Evolutionary conservation across 192 early-diverging fungal genomes (phyloP).

Genomic region (Gamsiella multidivaricata): DNA sequence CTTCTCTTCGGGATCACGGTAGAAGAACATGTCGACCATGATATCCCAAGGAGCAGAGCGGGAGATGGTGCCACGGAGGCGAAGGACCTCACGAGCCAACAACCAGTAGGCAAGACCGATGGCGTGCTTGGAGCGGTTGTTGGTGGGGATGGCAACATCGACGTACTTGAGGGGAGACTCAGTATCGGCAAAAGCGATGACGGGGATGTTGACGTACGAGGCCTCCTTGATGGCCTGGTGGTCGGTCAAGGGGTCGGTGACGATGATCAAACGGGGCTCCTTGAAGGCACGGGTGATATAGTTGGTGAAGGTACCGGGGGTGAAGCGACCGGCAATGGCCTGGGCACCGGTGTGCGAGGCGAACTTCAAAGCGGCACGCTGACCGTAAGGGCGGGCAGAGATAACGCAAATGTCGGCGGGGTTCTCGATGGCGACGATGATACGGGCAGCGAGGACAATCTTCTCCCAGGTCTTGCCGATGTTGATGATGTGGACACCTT

Average conservation of each 20-base stretch:
- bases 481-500: constrained; percentile 98
- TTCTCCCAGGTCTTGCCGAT: constrained; percentile 99
- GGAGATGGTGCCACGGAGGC: constrained; percentile 93
- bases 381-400: constrained; percentile 96
- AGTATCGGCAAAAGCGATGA: constrained; percentile 98
- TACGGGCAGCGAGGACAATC: constrained; percentile 97
- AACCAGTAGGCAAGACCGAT: constrained; percentile 98
- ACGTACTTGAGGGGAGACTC: constrained; percentile 95
- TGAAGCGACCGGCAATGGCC: constrained; percentile 99
- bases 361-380: constrained; percentile 99
- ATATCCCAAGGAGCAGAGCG: constrained; percentile 91
- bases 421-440: constrained; percentile 99
- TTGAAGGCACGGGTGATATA: constrained; percentile 99
- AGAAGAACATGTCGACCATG: constrained; percentile 99
- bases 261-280: constrained; percentile 98
- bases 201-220: constrained; percentile 99
- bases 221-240: constrained; percentile 99
- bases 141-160: constrained; percentile 99
- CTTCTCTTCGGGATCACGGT: constrained; percentile 96
- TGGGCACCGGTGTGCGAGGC: constrained; percentile 98
- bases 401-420: constrained; percentile 97
- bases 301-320: constrained; percentile 99
- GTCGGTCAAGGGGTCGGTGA: constrained; percentile 98
- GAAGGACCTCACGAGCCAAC: constrained; percentile 98
- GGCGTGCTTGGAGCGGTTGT: constrained; percentile 99